Conservation (phyloP, 345 rosid species). For the Populus euphratica region DNA sequence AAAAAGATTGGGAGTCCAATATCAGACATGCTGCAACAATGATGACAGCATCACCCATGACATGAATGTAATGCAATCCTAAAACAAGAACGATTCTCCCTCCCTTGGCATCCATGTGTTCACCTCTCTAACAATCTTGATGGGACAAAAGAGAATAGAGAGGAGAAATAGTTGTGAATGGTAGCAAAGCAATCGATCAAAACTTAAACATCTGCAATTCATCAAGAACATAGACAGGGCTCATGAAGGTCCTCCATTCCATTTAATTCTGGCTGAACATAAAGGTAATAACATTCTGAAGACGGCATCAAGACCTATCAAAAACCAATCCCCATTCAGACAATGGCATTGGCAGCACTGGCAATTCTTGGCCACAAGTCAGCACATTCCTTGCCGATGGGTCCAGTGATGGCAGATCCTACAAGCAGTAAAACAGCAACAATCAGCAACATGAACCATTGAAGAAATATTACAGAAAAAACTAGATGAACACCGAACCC, state of each 20-base stretch:
- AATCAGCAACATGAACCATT: not conserved
- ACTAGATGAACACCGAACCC: no score
- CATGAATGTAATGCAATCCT: no score
- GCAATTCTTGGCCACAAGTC: conserved; percentile 95
- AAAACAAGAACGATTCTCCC: no score
- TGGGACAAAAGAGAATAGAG: no score
- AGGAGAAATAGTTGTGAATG: no score
- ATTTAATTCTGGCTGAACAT: not conserved
- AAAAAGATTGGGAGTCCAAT: no score
- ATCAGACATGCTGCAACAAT: no score
- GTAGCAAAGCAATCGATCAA: no score
- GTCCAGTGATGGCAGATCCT: conserved; percentile 94
- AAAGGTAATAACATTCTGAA: not conserved
- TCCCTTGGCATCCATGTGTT: no score
- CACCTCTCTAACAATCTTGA: no score
- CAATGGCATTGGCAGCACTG: conserved; percentile 59
- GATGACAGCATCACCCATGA: no score
- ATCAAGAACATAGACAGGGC: not conserved
- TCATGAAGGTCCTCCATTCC: not conserved
- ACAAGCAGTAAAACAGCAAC: not conserved
- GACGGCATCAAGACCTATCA: not conserved
- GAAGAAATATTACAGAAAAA: not conserved
- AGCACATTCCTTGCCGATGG: conserved; percentile 90
- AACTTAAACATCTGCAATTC: no score
- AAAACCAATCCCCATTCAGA: conserved; percentile 1